Evolutionary conservation across 495 filamentous ascomycete species (phyloP).

Genomic region (Daldinia loculata): DNA sequence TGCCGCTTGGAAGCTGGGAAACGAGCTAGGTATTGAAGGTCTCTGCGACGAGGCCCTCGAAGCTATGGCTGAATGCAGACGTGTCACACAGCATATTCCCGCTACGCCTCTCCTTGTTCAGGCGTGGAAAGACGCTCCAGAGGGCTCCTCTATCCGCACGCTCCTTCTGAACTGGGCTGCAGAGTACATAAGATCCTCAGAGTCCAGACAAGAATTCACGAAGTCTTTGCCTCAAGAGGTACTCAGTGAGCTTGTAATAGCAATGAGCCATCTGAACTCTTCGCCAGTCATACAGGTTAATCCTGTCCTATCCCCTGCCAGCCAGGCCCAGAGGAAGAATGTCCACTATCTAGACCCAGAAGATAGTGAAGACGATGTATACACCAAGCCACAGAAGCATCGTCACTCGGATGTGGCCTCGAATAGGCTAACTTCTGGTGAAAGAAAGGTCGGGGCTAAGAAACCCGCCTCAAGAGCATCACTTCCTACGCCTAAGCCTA

Average conservation of each 20-base stretch:
- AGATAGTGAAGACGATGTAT: slow-evolving; percentile 43
- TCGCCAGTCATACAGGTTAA: slow-evolving; percentile 44
- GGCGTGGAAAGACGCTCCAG: slow-evolving; percentile 64
- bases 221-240: slow-evolving; percentile 63
- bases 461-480: slow-evolving; percentile 41
- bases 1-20: slow-evolving; percentile 61
- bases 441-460: slow-evolving; percentile 35
- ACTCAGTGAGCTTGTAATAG: slow-evolving; percentile 62
- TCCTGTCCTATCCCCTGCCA: slow-evolving; percentile 25
- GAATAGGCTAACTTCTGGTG: neutral
- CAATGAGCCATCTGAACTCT: slow-evolving; percentile 60
- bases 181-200: slow-evolving; percentile 63
- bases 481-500: slow-evolving; percentile 44
- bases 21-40: slow-evolving; percentile 60
- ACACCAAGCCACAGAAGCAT: slow-evolving; percentile 47
- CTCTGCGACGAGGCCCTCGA: slow-evolving; percentile 60
- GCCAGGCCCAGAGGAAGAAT: slow-evolving; percentile 46
- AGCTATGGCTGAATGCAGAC: slow-evolving; percentile 61
- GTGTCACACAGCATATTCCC: slow-evolving; percentile 58
- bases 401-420: slow-evolving; percentile 48
- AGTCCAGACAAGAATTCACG: slow-evolving; percentile 59
- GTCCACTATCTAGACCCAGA: slow-evolving; percentile 50
- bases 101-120: slow-evolving; percentile 61
- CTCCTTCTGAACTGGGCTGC: slow-evolving; percentile 65
- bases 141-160: slow-evolving; percentile 61